These are phyloP conservation scores for Nigrograna mackinnonii DNA, from an alignment of 2,329 filamentous ascomycete species.

Conservation along the genomic window DNA sequence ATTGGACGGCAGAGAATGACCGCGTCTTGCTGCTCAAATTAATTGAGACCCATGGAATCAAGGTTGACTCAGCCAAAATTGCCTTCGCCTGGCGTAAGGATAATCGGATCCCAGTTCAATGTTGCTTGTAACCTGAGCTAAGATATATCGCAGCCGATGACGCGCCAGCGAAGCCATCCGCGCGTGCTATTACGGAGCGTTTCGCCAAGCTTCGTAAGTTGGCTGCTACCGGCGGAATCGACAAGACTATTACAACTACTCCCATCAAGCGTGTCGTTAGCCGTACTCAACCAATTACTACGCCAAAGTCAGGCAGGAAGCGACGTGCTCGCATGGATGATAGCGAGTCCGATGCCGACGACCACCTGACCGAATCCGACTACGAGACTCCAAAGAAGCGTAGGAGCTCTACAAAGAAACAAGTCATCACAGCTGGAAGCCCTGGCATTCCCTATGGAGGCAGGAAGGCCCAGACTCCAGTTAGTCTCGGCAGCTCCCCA, in stretches of 20 bases:
- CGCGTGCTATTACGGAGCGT: conserved; percentile 18
- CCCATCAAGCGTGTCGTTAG: too few species aligned
- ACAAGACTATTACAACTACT: not conserved
- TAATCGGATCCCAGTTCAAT: conserved; percentile 1
- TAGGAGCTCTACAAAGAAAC: not conserved
- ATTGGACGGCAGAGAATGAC: conserved; percentile 22
- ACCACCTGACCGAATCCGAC: conserved; percentile 4
- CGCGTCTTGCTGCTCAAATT: conserved; percentile 19
- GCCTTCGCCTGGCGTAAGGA: conserved; percentile 21
- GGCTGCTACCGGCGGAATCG: conserved; percentile 1
- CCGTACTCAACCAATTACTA: too few species aligned
- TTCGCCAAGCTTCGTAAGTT: conserved; percentile 15
- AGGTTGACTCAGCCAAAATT: conserved; percentile 15
- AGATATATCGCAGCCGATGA: conserved; percentile 9
- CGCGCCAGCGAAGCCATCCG: conserved; percentile 9
- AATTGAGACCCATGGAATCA: conserved; percentile 19
- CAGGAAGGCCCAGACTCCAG: not conserved
- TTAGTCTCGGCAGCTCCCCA: too few species aligned
- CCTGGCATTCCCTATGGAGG: not conserved
- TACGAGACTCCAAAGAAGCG: not conserved
- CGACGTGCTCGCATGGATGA: not conserved
- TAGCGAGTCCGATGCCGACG: conserved; percentile 17
- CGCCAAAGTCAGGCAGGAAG: not conserved
- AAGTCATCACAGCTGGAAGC: not conserved
- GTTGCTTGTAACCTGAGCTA: too few species aligned